A percentile compares a stretch with the other conserved stretches of the same genome.
Evolutionary conservation across 1,284 basidiomycete genomes (phyloP).

Genomic region (Tetrapyrgos nigripes): DNA sequence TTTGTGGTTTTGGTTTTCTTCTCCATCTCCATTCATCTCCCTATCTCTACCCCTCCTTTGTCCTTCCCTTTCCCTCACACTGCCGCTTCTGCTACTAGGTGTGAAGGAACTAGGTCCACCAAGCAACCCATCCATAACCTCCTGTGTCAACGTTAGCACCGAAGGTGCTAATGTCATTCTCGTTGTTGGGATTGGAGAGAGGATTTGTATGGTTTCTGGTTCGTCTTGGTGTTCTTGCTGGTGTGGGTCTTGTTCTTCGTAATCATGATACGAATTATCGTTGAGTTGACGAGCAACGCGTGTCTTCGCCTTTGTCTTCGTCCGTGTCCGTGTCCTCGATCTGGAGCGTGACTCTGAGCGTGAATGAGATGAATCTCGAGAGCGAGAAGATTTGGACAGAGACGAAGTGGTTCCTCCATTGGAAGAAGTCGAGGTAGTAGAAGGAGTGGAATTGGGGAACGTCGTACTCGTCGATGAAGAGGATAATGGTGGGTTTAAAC

Average conservation of each 20-base stretch:
- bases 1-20: background rate
- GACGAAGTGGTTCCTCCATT: conserved; percentile 24
- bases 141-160: conserved; percentile 5
- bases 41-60: background rate
- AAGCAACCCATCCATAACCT: conserved; percentile 6
- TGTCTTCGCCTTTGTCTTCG: too few relatives aligned
- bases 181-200: conserved; percentile 10
- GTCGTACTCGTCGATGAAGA: conserved; percentile 30
- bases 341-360: too few relatives aligned
- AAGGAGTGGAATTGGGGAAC: conserved; percentile 52
- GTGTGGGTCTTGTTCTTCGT: too few relatives aligned
- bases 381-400: background rate
- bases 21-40: background rate
- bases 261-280: background rate
- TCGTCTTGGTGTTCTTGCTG: background rate
- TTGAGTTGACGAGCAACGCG: background rate
- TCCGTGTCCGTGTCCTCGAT: too few relatives aligned
- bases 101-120: too few relatives aligned
- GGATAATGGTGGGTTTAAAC: conserved; percentile 1
- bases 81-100: too few relatives aligned
- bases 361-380: too few relatives aligned
- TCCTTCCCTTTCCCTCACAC: too few relatives aligned
- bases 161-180: background rate
- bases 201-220: conserved; percentile 12
- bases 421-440: conserved; percentile 28